Base-by-base conservation (phyloP, 331 rosid species). In the Ulmus americana region DNA sequence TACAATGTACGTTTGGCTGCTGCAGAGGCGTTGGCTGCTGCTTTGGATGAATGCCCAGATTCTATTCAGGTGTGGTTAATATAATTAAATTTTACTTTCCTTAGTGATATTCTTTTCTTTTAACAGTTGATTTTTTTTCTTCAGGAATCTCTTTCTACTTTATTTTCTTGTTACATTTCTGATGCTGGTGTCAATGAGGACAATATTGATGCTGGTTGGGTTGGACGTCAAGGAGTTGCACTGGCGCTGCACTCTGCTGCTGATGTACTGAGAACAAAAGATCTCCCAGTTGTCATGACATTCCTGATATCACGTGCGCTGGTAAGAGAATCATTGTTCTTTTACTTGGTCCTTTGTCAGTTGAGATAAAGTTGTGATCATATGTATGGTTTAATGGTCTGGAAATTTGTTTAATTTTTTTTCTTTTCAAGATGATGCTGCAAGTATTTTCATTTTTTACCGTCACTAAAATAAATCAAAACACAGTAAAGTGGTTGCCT, bases 211-310 rank as follows among this genome's bases (percentile, higher is more conserved):
- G 86, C 87, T 70, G 84, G 85, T 72, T 94, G 98, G 98, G 77
- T 94, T 67, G 91, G 98, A 48, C 75, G 98, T 70, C 98, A 94
- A 87, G 98, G 98, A 71, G 82, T 94, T 72, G 97, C 97, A 46
- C 78, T 89, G 59, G 90, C 98, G 41, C 75, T 89, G 67, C 86
- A 85, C 70, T 80, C 95, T 61, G 84, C 97, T 55, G 97, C 98
- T 64, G 98, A 94, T 79, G 95, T 94, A 45, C 73, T 94, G 84
- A 84, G 95, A 70, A 87, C 95, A 9, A 94, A 87, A 76, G 98
- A 94, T 80, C 88, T 89, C 49, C 98, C 98, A 41, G 84, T 94
- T 76, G 95, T 89, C 45, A 85, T 94, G 84, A 89, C 95, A 69
- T 94, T 94, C 76, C 84, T 94, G 63, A 94, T 94, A 77, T 89